phyloP scores from a whole-genome alignment of 164 flowering plant genomes.

The Magnolia kwangsiensis region DNA sequence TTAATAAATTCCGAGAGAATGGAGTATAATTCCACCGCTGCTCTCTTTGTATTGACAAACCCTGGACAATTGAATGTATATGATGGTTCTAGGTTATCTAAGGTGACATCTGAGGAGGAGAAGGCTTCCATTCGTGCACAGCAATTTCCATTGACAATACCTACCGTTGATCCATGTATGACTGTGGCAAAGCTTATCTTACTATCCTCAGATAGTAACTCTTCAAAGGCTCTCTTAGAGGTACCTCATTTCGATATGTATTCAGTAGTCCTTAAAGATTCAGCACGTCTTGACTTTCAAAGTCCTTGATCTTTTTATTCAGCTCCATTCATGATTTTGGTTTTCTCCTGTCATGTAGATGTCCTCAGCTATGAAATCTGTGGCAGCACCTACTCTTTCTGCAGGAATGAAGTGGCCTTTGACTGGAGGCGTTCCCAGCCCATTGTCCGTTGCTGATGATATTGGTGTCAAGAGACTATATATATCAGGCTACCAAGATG shows the following conservation, averaged over 20 bases:
- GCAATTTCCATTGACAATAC: constrained; percentile 53
- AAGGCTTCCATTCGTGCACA: constrained; percentile 33
- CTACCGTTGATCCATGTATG: constrained; percentile 54
- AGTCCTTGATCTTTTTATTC: background rate
- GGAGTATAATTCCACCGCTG: constrained; percentile 31
- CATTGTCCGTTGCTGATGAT: constrained; percentile 31
- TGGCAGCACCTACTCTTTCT: constrained; percentile 21
- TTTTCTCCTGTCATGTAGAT: constrained; percentile 27
- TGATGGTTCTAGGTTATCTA: constrained; percentile 44
- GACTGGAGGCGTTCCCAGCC: constrained; percentile 70
- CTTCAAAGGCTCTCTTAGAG: constrained; percentile 44
- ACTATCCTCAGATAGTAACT: constrained; percentile 31
- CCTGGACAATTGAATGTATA: constrained; percentile 74
- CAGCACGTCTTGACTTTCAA: background rate
- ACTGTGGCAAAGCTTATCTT: constrained; percentile 50
- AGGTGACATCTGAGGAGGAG: constrained; percentile 34
- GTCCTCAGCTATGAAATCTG: constrained; percentile 26
- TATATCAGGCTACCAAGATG: constrained; percentile 77
- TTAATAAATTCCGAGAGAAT: constrained; percentile 42
- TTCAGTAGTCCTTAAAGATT: background rate
- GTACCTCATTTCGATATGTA: constrained; percentile 26
- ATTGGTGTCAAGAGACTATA: constrained; percentile 40
- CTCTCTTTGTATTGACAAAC: constrained; percentile 68
- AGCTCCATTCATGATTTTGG: background rate
- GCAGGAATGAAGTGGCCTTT: constrained; percentile 57